These are phyloP conservation scores for Cicer judaicum DNA, from an alignment of 306 rosid species.

Conservation along the genomic window DNA sequence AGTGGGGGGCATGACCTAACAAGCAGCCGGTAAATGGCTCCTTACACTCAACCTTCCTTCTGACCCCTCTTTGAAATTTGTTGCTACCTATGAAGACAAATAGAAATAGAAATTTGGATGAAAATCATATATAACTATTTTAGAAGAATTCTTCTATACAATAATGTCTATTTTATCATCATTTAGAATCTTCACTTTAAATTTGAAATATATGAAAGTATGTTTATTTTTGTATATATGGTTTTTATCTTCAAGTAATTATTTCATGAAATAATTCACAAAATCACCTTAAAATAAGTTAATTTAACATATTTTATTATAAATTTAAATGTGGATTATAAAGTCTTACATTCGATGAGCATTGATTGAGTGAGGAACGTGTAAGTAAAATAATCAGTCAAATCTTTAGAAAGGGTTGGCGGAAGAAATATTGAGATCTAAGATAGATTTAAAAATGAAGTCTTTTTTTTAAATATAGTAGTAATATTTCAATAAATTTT, in stretches of 20 bases:
- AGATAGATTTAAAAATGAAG: too few relatives aligned
- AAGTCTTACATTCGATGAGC: background rate
- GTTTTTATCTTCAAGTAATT: background rate
- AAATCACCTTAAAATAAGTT: background rate
- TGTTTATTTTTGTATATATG: background rate
- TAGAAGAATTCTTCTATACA: background rate
- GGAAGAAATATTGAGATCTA: too few relatives aligned
- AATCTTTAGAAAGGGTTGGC: too few relatives aligned
- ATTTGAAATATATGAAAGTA: background rate
- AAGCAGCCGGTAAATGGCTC: constrained; percentile 7
- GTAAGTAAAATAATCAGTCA: background rate
- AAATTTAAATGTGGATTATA: background rate
- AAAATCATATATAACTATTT: background rate
- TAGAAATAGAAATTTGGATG: constrained; percentile 30
- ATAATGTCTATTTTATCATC: constrained; percentile 19
- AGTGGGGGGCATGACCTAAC: constrained; percentile 32
- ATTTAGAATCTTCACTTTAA: constrained; percentile 9
- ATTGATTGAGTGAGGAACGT: background rate
- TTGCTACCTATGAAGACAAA: constrained; percentile 43
- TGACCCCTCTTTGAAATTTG: constrained; percentile 24
- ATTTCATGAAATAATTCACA: background rate
- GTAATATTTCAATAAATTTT: too few relatives aligned
- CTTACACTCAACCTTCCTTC: constrained; percentile 30
- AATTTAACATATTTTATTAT: background rate
- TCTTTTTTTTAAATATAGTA: too few relatives aligned